Conservation (phyloP, 1,284 basidiomycete genomes). For the Inonotus obliquus region DNA sequence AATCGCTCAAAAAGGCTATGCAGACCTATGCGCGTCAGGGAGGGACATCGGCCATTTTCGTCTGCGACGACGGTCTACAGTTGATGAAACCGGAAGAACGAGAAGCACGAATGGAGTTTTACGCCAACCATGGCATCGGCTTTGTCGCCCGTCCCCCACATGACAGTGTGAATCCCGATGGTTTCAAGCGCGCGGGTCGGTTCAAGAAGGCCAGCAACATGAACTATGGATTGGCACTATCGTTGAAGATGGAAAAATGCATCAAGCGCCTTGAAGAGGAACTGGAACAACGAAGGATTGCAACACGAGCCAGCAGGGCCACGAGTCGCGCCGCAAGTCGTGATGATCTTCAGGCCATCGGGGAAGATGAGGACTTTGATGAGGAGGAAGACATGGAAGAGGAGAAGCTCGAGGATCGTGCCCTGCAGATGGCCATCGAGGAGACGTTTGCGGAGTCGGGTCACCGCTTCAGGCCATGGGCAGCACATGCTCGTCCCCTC, state of each 20-base stretch:
- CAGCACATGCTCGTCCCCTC: conserved; percentile 51
- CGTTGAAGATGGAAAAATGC: conserved; percentile 71
- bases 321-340: conserved; percentile 34
- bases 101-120: conserved; percentile 64
- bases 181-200: conserved; percentile 79
- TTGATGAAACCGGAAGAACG: conserved; percentile 56
- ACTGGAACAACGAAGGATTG: conserved; percentile 22
- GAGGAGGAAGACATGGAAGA: conserved; percentile 29
- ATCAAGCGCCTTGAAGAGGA: conserved; percentile 42
- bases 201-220: conserved; percentile 92
- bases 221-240: conserved; percentile 77
- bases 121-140: conserved; percentile 76
- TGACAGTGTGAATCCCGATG: conserved; percentile 46
- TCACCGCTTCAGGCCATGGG: conserved; percentile 57
- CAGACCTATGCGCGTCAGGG: conserved; percentile 82
- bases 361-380: conserved; percentile 24
- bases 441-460: conserved; percentile 60
- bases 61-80: conserved; percentile 76
- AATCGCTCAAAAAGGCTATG: conserved; percentile 81
- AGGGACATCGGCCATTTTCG: conserved; percentile 69
- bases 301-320: neutral
- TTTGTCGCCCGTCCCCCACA: conserved; percentile 80
- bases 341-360: conserved; percentile 27
- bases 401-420: conserved; percentile 51
- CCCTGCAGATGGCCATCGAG: conserved; percentile 60